Evolutionary conservation across 345 rosid genomes (phyloP).

Genomic region (Ceriops tagal): DNA sequence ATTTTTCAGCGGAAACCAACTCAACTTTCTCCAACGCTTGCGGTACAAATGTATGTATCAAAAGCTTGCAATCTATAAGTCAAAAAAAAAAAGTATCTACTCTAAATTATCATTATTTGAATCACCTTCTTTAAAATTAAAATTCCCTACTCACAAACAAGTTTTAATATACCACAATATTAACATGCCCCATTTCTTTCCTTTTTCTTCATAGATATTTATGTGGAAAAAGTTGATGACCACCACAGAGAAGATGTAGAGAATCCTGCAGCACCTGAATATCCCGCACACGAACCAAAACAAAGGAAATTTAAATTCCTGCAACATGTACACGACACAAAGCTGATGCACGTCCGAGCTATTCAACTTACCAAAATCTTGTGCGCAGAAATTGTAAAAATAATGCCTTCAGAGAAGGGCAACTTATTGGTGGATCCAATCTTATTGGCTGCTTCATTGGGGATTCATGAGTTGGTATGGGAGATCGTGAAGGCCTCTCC

Average conservation of each 20-base stretch:
- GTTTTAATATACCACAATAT: too few species aligned
- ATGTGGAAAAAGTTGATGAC: background rate
- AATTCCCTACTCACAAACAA: too few species aligned
- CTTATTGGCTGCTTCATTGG: background rate
- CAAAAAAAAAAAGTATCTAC: too few species aligned
- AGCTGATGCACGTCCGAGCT: background rate
- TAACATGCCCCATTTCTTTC: too few species aligned
- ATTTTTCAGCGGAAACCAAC: too few species aligned
- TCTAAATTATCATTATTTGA: too few species aligned
- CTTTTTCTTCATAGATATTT: background rate
- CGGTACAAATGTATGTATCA: too few species aligned
- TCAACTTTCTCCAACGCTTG: too few species aligned
- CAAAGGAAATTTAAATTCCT: background rate
- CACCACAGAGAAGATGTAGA: background rate
- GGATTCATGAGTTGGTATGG: background rate
- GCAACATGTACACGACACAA: background rate
- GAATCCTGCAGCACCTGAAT: background rate
- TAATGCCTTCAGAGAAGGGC: fast-evolving
- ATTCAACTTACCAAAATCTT: background rate
- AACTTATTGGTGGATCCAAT: background rate
- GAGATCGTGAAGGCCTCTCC: background rate
- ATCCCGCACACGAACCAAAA: background rate
- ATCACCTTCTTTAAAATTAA: too few species aligned
- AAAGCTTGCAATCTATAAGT: too few species aligned
- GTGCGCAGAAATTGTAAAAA: background rate